Base-by-base conservation (phyloP, 2,329 filamentous ascomycete genomes). In the Monascus ruber region DNA sequence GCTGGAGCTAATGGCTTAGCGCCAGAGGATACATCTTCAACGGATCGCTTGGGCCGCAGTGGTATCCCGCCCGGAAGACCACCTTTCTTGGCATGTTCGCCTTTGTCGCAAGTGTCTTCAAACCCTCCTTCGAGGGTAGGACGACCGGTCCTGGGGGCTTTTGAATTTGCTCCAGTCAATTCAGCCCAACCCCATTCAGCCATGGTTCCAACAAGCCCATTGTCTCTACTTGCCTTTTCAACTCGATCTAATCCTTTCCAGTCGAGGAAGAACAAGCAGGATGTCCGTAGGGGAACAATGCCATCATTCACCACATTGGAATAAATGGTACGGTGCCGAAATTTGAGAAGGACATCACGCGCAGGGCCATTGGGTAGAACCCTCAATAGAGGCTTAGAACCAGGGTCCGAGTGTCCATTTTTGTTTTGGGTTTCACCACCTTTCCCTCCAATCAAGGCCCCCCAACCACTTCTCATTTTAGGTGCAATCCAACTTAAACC, bases 291-390 rank as follows among this genome's bases (percentile, higher is more conserved):
- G 2, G 91, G 91, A 4, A 98, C 91, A 49, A 98, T 95, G 3
- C 88, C 89, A 62, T 96, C 89, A 55, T 96, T 96, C 49, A 96
- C 89, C 8, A 96, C 88, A 53, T 96, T 96, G 2, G 88, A 94
- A 59, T 96, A 96, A 1, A 95, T 72, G 0, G 91, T 96, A 10
- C 89, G 74, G 58, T 93, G 94, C 24, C 85, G 73, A 60, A 96
- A 96, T 63, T 85, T 86, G 56, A 83, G 81, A 32, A 96, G 65
- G 1, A 88, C 89, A 39, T 78, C 76, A 59, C 95, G 88, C 5
- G 89, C 91, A 10, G 89, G 88, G 0, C 89, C 89, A 5, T 85
- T 94, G 0, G 91, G 89, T 24, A 96, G 65, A 46, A 96, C 93
- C 17, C 89, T 76, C 17, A 96, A 66, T 31, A 96, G 66, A 2